phyloP scores from a whole-genome alignment of 2,329 filamentous ascomycete species.

The Colletotrichum chlorophyti region DNA sequence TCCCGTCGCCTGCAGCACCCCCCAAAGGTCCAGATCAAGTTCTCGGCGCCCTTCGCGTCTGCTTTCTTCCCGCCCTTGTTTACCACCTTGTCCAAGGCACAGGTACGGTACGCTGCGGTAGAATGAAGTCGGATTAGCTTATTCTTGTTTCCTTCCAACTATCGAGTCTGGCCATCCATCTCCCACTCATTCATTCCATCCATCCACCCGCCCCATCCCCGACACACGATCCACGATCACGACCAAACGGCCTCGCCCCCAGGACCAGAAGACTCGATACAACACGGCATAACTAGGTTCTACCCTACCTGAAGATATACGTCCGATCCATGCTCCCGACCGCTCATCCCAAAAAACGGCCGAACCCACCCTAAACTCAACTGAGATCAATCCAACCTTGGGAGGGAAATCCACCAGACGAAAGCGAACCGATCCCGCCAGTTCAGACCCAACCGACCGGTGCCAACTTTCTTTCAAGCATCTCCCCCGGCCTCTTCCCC shows the following conservation, averaged over 20 bases:
- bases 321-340: not conserved
- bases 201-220: not conserved
- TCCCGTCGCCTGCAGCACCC: too few relatives aligned
- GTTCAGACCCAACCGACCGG: too few relatives aligned
- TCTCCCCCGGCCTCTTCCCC: not conserved
- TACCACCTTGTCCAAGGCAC: not conserved
- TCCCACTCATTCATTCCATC: not conserved
- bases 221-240: not conserved
- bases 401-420: too few relatives aligned
- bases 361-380: not conserved
- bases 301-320: not conserved
- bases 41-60: not conserved
- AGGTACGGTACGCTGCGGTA: too few relatives aligned
- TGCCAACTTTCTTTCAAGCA: conserved; percentile 26
- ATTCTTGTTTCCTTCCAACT: not conserved
- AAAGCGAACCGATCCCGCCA: conserved; percentile 18
- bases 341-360: conserved; percentile 8
- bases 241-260: not conserved
- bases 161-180: not conserved
- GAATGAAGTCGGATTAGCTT: not conserved
- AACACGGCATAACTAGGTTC: too few relatives aligned
- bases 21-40: not conserved
- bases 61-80: not conserved
- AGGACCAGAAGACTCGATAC: too few relatives aligned
- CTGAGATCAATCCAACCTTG: not conserved